These are phyloP conservation scores for Scopulariopsis brevicaulis DNA, from an alignment of 2,329 filamentous ascomycete genomes.

Conservation along the genomic window DNA sequence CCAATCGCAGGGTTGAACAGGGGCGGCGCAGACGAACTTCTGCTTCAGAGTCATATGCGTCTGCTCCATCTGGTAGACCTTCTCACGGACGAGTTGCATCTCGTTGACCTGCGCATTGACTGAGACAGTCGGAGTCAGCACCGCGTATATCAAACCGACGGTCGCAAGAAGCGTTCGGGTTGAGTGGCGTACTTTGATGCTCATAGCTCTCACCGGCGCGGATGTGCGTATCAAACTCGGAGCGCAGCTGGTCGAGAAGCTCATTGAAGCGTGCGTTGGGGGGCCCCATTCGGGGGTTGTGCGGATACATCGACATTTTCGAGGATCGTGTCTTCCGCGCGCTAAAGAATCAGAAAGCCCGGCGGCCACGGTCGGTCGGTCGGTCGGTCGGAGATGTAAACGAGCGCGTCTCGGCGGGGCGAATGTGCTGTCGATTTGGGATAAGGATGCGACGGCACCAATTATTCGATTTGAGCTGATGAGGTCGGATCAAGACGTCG, in stretches of 20 bases:
- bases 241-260: slow-evolving; percentile 80
- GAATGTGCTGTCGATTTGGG: background rate
- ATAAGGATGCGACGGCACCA: background rate
- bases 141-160: background rate
- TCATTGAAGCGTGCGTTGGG: slow-evolving; percentile 59
- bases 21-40: slow-evolving; percentile 45
- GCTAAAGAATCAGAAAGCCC: background rate
- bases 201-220: slow-evolving; percentile 80
- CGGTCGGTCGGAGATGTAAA: background rate
- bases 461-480: background rate
- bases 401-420: background rate
- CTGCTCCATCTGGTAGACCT: slow-evolving; percentile 88
- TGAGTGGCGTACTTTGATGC: slow-evolving; percentile 67
- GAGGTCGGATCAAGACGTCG: background rate
- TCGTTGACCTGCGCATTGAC: slow-evolving; percentile 87
- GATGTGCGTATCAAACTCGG: slow-evolving; percentile 80
- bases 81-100: slow-evolving; percentile 87
- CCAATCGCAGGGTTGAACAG: background rate
- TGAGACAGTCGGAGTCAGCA: slow-evolving; percentile 23
- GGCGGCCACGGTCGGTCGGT: no score
- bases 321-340: background rate
- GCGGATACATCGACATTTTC: slow-evolving; percentile 10
- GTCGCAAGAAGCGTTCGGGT: background rate
- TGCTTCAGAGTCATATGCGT: slow-evolving; percentile 78
- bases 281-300: slow-evolving; percentile 10